These are phyloP conservation scores for Lonicera japonica DNA, from an alignment of 129 eudicot species.

Conservation along the genomic window DNA sequence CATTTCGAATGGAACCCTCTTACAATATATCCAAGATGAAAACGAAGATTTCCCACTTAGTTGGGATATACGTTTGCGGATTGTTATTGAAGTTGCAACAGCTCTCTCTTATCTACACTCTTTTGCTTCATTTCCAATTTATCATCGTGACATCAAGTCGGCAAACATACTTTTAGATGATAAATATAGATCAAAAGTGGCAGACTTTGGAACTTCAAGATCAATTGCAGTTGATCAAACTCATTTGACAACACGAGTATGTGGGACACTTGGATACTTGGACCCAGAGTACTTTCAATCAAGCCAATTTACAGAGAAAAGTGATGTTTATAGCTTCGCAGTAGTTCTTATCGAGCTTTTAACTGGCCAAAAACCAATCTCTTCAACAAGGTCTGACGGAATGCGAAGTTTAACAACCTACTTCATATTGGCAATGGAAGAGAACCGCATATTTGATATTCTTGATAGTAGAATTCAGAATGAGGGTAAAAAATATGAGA, in stretches of 20 bases:
- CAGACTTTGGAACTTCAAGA: background rate
- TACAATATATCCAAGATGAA: background rate
- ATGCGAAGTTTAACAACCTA: background rate
- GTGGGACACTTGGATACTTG: background rate
- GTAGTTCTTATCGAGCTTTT: too few relatives aligned
- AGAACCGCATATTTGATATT: background rate
- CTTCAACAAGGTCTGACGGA: background rate
- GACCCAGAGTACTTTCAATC: background rate
- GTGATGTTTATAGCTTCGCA: too few relatives aligned
- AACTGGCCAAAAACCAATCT: background rate
- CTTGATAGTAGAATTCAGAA: background rate
- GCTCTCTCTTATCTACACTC: background rate
- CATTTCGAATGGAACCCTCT: background rate
- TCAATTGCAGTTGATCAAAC: background rate
- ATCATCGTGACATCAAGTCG: background rate
- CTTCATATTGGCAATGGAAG: background rate
- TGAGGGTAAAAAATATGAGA: background rate
- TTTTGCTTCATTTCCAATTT: background rate
- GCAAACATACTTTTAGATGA: background rate
- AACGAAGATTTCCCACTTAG: background rate
- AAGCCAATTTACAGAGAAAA: too few relatives aligned
- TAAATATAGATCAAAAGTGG: slow-evolving; percentile 1
- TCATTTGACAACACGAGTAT: background rate
- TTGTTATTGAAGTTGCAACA: background rate
- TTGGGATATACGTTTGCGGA: background rate